Evolutionary conservation across 2,329 filamentous ascomycete species (phyloP).

Genomic region (Exserohilum turcica): DNA sequence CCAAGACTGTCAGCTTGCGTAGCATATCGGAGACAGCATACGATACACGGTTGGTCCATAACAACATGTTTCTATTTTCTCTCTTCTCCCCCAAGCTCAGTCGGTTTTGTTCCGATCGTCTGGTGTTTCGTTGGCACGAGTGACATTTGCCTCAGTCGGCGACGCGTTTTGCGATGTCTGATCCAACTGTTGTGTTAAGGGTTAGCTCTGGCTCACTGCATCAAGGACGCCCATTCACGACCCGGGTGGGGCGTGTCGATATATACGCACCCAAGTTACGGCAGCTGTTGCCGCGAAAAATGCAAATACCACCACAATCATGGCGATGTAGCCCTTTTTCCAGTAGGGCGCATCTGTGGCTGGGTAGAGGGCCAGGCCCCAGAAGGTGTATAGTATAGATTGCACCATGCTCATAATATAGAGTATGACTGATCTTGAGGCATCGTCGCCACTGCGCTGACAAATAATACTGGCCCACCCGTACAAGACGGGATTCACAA

Average conservation of each 20-base stretch:
- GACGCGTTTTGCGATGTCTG: background rate
- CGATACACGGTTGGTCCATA: background rate
- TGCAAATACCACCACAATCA: constrained; percentile 40
- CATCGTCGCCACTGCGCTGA: constrained; percentile 50
- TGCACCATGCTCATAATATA: constrained; percentile 51
- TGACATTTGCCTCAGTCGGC: background rate
- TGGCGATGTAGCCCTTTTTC: constrained; percentile 46
- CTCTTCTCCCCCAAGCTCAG: background rate
- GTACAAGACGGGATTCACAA: constrained; percentile 49
- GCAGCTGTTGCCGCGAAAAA: constrained; percentile 32
- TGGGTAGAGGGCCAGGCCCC: constrained; percentile 53
- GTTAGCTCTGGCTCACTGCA: no score
- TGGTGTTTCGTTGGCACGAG: background rate
- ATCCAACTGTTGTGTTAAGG: no score
- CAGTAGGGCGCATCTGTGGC: constrained; percentile 53
- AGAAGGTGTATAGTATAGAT: constrained; percentile 52
- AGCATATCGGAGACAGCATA: background rate
- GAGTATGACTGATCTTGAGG: constrained; percentile 48
- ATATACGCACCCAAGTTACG: constrained; percentile 28
- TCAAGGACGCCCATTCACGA: no score
- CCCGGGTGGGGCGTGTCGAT: no score
- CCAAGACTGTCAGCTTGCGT: no score
- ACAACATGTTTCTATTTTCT: no score
- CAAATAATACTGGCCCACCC: constrained; percentile 51
- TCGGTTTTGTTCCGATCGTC: background rate